A percentile compares a stretch with the other conserved stretches of the same genome.
These are phyloP conservation scores for Paspalum notatum DNA, from an alignment of 176 grass and related monocot species.

Conservation along the genomic window DNA sequence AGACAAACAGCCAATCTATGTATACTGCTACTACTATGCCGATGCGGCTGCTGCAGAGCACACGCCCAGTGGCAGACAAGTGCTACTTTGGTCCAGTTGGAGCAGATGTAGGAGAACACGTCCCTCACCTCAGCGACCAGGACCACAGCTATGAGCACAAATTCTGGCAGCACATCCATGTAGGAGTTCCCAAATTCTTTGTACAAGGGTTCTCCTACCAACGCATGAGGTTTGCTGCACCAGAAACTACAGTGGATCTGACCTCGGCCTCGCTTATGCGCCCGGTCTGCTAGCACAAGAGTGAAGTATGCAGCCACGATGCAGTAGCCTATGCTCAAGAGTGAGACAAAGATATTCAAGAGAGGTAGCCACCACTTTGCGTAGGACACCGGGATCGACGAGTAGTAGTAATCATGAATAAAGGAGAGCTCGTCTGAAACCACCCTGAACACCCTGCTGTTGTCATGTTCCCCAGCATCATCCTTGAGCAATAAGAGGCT, in stretches of 20 bases:
- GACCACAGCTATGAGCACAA: neutral
- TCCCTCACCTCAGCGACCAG: neutral
- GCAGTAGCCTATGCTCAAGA: neutral
- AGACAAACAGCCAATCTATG: neutral
- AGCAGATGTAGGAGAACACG: neutral
- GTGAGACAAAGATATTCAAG: neutral
- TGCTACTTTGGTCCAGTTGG: constrained; percentile 34
- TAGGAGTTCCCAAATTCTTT: neutral
- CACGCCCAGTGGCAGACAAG: neutral
- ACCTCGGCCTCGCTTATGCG: neutral
- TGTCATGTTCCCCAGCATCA: neutral
- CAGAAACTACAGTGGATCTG: neutral
- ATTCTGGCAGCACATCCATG: neutral
- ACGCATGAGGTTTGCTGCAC: neutral
- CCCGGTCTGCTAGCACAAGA: neutral
- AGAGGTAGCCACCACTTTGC: neutral
- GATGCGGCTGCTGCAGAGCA: neutral
- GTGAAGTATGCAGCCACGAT: neutral
- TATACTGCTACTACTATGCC: too few relatives aligned
- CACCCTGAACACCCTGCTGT: neutral
- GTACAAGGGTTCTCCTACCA: rapidly evolving
- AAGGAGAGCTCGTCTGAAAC: constrained; percentile 20
- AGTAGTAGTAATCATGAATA: constrained; percentile 32
- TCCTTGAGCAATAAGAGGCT: neutral
- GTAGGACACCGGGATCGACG: neutral